A percentile compares a stretch with the other conserved stretches of the same genome.
These are phyloP conservation scores for Ophiocordyceps australis DNA, from an alignment of 2,329 filamentous ascomycete species.

Conservation along the genomic window DNA sequence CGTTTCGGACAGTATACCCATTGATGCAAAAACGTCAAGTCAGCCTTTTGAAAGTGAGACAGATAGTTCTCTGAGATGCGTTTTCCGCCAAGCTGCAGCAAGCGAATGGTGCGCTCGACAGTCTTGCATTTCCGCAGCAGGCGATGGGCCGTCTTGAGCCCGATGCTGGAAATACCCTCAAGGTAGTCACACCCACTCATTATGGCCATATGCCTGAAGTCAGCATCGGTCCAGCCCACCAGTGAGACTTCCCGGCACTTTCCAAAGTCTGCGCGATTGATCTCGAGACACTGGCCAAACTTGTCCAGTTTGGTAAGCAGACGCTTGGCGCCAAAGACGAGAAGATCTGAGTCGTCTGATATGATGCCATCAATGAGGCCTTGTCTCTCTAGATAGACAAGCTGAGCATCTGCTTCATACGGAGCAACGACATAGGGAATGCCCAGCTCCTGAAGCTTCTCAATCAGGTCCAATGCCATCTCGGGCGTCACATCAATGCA, in stretches of 20 bases:
- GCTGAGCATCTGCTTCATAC: slow-evolving; percentile 93
- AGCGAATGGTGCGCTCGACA: slow-evolving; percentile 63
- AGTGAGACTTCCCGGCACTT: slow-evolving; percentile 76
- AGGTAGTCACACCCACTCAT: slow-evolving; percentile 93
- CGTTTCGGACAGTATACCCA: slow-evolving; percentile 75
- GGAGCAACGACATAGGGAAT: slow-evolving; percentile 86
- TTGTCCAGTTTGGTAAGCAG: slow-evolving; percentile 88
- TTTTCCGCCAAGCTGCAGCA: slow-evolving; percentile 80
- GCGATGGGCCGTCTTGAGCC: slow-evolving; percentile 83
- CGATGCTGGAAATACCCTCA: slow-evolving; percentile 67
- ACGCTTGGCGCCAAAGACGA: slow-evolving; percentile 86
- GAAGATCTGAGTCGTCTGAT: slow-evolving; percentile 88
- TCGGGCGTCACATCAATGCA: slow-evolving; percentile 88
- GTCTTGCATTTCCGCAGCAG: slow-evolving; percentile 81
- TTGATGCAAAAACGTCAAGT: slow-evolving; percentile 85
- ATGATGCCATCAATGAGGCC: slow-evolving; percentile 76
- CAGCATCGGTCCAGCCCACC: slow-evolving; percentile 77
- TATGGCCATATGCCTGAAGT: slow-evolving; percentile 93
- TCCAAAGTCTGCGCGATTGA: slow-evolving; percentile 77
- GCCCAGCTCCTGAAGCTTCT: slow-evolving; percentile 65
- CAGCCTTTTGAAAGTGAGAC: slow-evolving; percentile 66
- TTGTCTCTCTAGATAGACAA: slow-evolving; percentile 80
- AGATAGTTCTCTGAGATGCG: slow-evolving; percentile 70
- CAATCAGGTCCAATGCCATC: slow-evolving; percentile 85
- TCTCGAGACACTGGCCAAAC: slow-evolving; percentile 82